Evolutionary conservation across 2,329 filamentous ascomycete species (phyloP), one percentile per base, ranked within the genome.

Genomic region (Ciborinia camelliae): DNA sequence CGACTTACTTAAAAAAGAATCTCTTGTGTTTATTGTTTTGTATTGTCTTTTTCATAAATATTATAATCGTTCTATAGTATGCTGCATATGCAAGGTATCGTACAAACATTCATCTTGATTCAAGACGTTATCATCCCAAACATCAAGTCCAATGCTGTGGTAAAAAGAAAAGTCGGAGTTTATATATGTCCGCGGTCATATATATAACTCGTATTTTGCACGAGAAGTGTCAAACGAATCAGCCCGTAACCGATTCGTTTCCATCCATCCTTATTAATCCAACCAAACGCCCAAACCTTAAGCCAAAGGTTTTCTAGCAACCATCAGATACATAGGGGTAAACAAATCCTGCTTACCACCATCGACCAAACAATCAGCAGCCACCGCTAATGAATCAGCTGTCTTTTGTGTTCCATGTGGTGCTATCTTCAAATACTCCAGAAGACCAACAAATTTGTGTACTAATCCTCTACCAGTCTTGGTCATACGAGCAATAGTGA

Each of bases 321-420:
- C 86, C 91, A 97, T 97, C 75, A 97, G 82, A 80, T 96, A 97
- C 93, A 98, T 98, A 64, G 94, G 94, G 1, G 94, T 98, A 80
- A 98, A 98, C 28, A 98, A 84, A 77, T 96, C 90, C 80, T 93
- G 83, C 76, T 87, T 85, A 45, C 88, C 94, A 78, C 94, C 94
- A 54, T 90, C 91, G 30, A 97, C 93, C 59, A 97, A 81, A 73
- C 86, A 90, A 78, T 97, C 93, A 10, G 86, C 92, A 32, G 91
- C 93, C 67, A 87, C 75, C 7, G 90, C 92, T 73, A 98, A 80
- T 73, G 90, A 92, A 79, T 97, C 90, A 14, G 92, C 93, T n/a
- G 92, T 97, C 86, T 96, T 97, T 80, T 92, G 91, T 55, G 92
- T 96, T 57, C 94, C 94, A 62, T 80, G 81, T 43, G 94, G 94